A percentile compares a stretch with the other conserved stretches of the same genome.
phyloP scores from a whole-genome alignment of 106 monocot genomes.

The Dendrobium nobile region DNA sequence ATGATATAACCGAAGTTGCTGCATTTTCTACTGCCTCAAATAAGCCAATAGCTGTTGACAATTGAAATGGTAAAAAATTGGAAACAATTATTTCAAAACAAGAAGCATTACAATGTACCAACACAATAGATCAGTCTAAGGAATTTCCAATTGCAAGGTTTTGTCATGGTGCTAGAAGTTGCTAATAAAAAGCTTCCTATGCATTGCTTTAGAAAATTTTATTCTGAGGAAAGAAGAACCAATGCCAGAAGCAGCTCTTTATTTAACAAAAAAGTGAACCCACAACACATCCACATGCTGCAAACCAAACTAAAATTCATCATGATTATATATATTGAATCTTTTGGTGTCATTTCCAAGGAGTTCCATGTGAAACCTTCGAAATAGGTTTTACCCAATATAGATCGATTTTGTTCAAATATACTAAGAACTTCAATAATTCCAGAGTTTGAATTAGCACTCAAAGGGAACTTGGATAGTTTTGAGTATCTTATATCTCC shows the following conservation, averaged over 20 bases:
- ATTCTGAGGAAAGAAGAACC: constrained; percentile 14
- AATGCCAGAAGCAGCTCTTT: constrained; percentile 5
- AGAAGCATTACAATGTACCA: constrained; percentile 2
- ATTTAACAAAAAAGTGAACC: constrained; percentile 8
- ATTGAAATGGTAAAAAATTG: constrained; percentile 11
- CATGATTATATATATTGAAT: not conserved
- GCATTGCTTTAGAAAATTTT: constrained; percentile 9
- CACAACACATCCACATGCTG: constrained; percentile 8
- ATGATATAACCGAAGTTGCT: constrained; percentile 35
- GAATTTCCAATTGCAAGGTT: constrained; percentile 6
- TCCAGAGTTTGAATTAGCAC: no score
- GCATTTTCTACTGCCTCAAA: constrained; percentile 17
- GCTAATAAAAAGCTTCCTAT: constrained; percentile 13
- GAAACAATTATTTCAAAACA: constrained; percentile 7
- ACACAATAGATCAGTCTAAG: constrained; percentile 16
- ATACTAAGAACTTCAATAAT: no score
- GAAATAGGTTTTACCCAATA: constrained; percentile 12
- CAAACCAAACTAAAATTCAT: not conserved
- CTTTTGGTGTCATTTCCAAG: constrained; percentile 10
- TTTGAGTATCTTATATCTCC: constrained; percentile 79
- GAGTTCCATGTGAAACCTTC: constrained; percentile 9
- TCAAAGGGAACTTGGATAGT: no score
- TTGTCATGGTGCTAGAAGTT: constrained; percentile 2
- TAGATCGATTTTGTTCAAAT: no score
- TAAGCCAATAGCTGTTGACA: constrained; percentile 12